Evolutionary conservation across 768 basidiomycete species (phyloP).

Genomic region (Boletus coccyginus): DNA sequence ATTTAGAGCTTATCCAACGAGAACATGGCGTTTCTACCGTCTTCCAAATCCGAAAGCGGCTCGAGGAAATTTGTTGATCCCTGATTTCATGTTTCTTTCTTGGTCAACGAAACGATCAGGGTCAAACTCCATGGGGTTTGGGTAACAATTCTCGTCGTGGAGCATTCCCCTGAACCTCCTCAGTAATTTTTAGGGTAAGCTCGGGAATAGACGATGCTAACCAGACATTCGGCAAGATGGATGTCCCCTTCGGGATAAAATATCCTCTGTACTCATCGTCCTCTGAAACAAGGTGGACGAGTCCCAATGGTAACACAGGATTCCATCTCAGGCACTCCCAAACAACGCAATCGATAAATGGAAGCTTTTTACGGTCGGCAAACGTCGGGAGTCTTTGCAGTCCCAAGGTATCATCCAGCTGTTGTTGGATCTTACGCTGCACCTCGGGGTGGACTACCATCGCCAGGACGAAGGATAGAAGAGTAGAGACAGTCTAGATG

Average conservation of each 20-base stretch:
- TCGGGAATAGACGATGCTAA: slow-evolving; percentile 16
- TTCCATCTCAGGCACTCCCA: slow-evolving; percentile 42
- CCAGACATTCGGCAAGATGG: slow-evolving; percentile 49
- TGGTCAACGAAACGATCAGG: slow-evolving; percentile 35
- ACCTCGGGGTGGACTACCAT: slow-evolving; percentile 54
- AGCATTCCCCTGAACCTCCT: slow-evolving; percentile 38
- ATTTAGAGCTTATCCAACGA: background rate
- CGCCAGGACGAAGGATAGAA: slow-evolving; percentile 50
- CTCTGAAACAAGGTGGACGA: slow-evolving; percentile 24
- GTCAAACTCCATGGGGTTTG: slow-evolving; percentile 39
- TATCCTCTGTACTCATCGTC: slow-evolving; percentile 48
- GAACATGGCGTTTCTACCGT: slow-evolving; percentile 25
- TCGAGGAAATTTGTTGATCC: slow-evolving; percentile 36
- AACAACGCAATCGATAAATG: slow-evolving; percentile 36
- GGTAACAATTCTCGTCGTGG: slow-evolving; percentile 38
- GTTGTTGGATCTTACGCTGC: slow-evolving; percentile 46
- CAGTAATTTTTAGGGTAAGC: slow-evolving; percentile 14
- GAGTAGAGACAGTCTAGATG: slow-evolving; percentile 46
- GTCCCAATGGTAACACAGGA: slow-evolving; percentile 33
- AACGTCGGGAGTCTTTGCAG: slow-evolving; percentile 44
- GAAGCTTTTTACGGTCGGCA: slow-evolving; percentile 40
- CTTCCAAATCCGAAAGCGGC: slow-evolving; percentile 42
- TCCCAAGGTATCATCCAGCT: slow-evolving; percentile 49
- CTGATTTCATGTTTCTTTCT: slow-evolving; percentile 24
- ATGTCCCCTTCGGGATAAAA: slow-evolving; percentile 43